These are phyloP conservation scores for Sicyos baderoa DNA, from an alignment of 306 rosid genomes.

Conservation along the genomic window DNA sequence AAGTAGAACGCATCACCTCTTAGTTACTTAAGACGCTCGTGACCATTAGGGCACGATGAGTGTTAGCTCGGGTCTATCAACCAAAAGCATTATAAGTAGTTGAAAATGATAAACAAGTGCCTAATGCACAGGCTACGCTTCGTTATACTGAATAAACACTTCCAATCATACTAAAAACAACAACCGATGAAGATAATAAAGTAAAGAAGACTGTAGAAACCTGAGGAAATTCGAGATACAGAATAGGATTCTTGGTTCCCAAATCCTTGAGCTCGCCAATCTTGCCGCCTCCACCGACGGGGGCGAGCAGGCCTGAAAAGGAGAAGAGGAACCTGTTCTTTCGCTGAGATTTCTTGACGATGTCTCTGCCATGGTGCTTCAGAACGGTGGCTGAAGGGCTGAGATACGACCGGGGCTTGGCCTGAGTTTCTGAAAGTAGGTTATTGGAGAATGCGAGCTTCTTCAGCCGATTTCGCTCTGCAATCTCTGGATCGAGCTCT, in stretches of 20 bases:
- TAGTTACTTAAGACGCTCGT: too few species aligned
- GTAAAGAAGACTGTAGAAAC: conserved; percentile 22
- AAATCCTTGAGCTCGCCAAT: conserved; percentile 88
- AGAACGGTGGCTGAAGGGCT: conserved; percentile 52
- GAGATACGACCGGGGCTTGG: conserved; percentile 30
- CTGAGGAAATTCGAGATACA: conserved; percentile 84
- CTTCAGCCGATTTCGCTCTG: conserved; percentile 64
- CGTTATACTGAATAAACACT: neutral
- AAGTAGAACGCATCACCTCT: too few species aligned
- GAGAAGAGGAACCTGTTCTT: conserved; percentile 79
- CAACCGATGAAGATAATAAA: neutral
- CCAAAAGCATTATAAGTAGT: too few species aligned
- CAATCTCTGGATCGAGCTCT: conserved; percentile 30
- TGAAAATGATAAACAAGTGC: neutral
- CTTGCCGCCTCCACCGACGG: conserved; percentile 68
- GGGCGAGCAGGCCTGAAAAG: conserved; percentile 70
- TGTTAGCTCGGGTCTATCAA: neutral
- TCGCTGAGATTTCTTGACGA: conserved; percentile 75
- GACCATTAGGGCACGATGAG: too few species aligned
- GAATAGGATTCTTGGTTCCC: conserved; percentile 70
- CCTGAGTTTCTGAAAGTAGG: conserved; percentile 43
- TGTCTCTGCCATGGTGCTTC: conserved; percentile 79
- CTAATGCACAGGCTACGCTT: neutral
- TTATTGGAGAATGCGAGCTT: conserved; percentile 50
- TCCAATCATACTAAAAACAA: neutral